These are phyloP conservation scores for Schwanniomyces polymorphus DNA, from an alignment of 805 yeast genomes.

Conservation along the genomic window DNA sequence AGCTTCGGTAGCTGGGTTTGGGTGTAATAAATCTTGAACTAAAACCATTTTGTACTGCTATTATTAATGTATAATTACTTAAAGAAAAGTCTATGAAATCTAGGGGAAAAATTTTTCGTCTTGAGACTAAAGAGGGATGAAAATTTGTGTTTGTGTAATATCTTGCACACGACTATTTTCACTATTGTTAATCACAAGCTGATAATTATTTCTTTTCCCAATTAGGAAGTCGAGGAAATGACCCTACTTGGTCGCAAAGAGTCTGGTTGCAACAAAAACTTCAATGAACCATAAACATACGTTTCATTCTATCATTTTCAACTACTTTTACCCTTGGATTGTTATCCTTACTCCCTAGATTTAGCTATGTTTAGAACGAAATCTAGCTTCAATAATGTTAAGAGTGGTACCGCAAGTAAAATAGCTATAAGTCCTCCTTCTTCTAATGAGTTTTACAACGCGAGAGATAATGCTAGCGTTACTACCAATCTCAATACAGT, in stretches of 20 bases:
- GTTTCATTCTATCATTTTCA: background rate
- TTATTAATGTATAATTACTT: background rate
- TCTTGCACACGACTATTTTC: background rate
- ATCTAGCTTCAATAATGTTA: background rate
- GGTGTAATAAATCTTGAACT: slow-evolving; percentile 45
- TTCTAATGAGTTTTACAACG: background rate
- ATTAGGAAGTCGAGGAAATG: slow-evolving; percentile 4
- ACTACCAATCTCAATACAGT: background rate
- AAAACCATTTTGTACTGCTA: slow-evolving; percentile 27
- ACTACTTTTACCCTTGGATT: background rate
- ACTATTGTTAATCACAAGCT: background rate
- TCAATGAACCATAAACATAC: no score
- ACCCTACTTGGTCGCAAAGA: background rate
- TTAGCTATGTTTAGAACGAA: background rate
- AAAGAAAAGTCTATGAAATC: background rate
- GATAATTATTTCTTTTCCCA: no score
- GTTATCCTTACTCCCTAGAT: background rate
- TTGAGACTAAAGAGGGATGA: slow-evolving; percentile 2
- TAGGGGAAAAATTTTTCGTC: slow-evolving; percentile 8
- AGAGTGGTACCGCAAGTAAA: background rate
- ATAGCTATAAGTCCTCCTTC: background rate
- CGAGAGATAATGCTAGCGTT: background rate
- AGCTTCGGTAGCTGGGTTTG: slow-evolving; percentile 37
- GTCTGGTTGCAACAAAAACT: background rate
- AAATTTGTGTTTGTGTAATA: slow-evolving; percentile 3